These are phyloP conservation scores for Grosmannia serpens DNA, from an alignment of 2,329 filamentous ascomycete species.

Conservation along the genomic window DNA sequence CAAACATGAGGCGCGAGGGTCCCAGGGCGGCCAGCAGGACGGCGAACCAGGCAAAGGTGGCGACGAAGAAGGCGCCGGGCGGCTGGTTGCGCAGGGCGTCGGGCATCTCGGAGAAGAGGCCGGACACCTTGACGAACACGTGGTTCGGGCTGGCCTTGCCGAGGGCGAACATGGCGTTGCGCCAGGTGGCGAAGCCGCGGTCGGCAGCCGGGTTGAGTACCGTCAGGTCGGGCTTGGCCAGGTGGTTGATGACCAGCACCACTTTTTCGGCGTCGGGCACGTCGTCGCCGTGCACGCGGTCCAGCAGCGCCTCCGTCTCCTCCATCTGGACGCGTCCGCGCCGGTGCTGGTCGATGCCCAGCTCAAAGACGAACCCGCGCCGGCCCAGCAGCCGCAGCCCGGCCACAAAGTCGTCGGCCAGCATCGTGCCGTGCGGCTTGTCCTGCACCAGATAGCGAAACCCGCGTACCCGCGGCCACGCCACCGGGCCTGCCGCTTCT, in stretches of 20 bases:
- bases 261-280: constrained; percentile 49
- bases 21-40: constrained; percentile 64
- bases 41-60: constrained; percentile 59
- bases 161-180: constrained; percentile 54
- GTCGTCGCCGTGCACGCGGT: constrained; percentile 47
- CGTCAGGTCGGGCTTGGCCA: constrained; percentile 75
- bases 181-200: constrained; percentile 57
- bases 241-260: constrained; percentile 66
- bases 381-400: constrained; percentile 53
- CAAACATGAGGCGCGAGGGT: constrained; percentile 69
- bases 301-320: constrained; percentile 60
- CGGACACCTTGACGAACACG: constrained; percentile 88
- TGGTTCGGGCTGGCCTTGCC: constrained; percentile 40
- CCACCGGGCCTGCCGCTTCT: constrained; percentile 47
- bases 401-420: constrained; percentile 52
- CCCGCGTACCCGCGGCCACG: constrained; percentile 60
- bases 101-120: constrained; percentile 70
- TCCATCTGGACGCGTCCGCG: constrained; percentile 64
- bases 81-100: constrained; percentile 36
- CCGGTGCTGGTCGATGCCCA: constrained; percentile 72
- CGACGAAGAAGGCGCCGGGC: constrained; percentile 47
- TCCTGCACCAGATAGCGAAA: constrained; percentile 78
- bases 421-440: constrained; percentile 54
- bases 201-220: constrained; percentile 45
- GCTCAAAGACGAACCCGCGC: constrained; percentile 61